Percentiles rank a stretch among this genome's conserved stretches.
These are phyloP conservation scores for Aspergillus piperis DNA, from an alignment of 2,329 filamentous ascomycete species.

Conservation along the genomic window DNA sequence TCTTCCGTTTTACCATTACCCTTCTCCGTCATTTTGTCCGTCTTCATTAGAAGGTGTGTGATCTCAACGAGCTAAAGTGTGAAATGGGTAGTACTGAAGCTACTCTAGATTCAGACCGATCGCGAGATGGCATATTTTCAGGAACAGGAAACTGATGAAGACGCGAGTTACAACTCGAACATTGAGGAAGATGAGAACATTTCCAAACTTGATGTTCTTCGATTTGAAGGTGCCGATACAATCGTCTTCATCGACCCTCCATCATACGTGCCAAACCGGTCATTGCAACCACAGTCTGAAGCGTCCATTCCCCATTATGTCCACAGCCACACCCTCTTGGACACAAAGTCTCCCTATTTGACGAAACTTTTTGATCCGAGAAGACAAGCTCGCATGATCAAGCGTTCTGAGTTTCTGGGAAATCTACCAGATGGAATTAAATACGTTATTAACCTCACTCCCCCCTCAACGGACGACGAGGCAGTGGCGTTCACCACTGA, in stretches of 20 bases:
- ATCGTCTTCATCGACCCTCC: slow-evolving; percentile 40
- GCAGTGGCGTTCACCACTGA: slow-evolving; percentile 61
- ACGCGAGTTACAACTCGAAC: too few relatives aligned
- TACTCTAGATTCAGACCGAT: background rate
- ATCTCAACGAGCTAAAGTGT: too few relatives aligned
- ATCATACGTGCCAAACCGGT: slow-evolving; percentile 21
- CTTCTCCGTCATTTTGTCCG: too few relatives aligned
- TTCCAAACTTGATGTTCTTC: slow-evolving; percentile 7
- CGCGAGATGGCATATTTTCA: background rate
- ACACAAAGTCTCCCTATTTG: slow-evolving; percentile 33
- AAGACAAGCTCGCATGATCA: slow-evolving; percentile 30
- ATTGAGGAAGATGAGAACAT: background rate
- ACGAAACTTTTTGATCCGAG: slow-evolving; percentile 31
- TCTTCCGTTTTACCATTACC: too few relatives aligned
- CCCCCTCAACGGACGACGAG: slow-evolving; percentile 63
- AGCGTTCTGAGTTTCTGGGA: slow-evolving; percentile 31
- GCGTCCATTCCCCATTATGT: slow-evolving; percentile 35
- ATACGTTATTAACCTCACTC: slow-evolving; percentile 66
- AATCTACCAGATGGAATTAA: slow-evolving; percentile 48
- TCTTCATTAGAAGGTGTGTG: too few relatives aligned
- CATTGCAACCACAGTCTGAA: slow-evolving; percentile 15
- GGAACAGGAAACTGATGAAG: background rate
- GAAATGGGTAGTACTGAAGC: background rate
- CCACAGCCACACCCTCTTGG: slow-evolving; percentile 35
- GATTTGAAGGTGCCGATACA: slow-evolving; percentile 36